These are phyloP conservation scores for Kappamyces sp. DNA, from an alignment of 192 early-diverging fungal genomes.

Conservation along the genomic window DNA sequence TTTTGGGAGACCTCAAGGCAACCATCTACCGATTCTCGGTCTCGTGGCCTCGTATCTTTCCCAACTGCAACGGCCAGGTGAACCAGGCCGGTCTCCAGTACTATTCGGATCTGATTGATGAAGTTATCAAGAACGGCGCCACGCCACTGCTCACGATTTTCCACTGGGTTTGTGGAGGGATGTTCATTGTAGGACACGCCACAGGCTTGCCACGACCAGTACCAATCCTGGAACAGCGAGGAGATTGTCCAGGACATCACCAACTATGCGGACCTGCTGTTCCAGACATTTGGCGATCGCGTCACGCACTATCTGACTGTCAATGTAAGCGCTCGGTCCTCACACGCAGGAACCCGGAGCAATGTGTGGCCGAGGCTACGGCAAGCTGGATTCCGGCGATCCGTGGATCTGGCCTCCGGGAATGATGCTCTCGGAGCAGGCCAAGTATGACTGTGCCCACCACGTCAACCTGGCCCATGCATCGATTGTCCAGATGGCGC, in stretches of 20 bases:
- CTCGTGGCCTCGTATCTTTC: slow-evolving; percentile 30
- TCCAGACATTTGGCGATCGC: slow-evolving; percentile 20
- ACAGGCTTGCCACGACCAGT: slow-evolving; percentile 27
- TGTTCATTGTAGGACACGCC: slow-evolving; percentile 14
- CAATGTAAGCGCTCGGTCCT: slow-evolving; percentile 5
- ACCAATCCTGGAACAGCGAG: background rate
- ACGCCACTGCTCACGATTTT: slow-evolving; percentile 28
- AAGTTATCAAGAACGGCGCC: slow-evolving; percentile 17
- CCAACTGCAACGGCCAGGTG: slow-evolving; percentile 26
- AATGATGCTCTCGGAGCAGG: slow-evolving; percentile 2
- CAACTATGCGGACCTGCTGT: slow-evolving; percentile 28
- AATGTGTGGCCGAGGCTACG: slow-evolving; percentile 23
- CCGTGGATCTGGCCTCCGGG: background rate
- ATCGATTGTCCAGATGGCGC: slow-evolving; percentile 5
- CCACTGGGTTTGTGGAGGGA: slow-evolving; percentile 22
- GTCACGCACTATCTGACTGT: slow-evolving; percentile 31
- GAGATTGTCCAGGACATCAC: slow-evolving; percentile 29
- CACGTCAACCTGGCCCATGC: background rate
- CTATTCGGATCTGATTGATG: slow-evolving; percentile 27
- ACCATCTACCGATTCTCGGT: slow-evolving; percentile 33
- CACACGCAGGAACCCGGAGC: slow-evolving; percentile 20
- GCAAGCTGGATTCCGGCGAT: no score
- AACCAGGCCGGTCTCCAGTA: slow-evolving; percentile 24
- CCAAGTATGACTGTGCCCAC: slow-evolving; percentile 6
- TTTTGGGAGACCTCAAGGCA: slow-evolving; percentile 19